Evolutionary conservation across 2,329 filamentous ascomycete species (phyloP).

Genomic region (Penicillium expansum): DNA sequence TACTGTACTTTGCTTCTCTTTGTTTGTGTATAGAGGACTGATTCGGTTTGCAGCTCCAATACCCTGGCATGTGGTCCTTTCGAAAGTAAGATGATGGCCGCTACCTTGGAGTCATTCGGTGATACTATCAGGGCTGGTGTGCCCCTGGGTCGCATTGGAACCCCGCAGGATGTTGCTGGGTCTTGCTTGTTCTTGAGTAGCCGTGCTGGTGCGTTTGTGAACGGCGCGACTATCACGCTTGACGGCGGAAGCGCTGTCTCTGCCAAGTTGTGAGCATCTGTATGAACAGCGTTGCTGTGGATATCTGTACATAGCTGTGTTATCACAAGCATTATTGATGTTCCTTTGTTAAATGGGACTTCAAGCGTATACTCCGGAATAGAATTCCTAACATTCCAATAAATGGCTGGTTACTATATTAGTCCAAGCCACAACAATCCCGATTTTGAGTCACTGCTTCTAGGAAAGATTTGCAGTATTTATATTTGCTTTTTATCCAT

Average conservation of each 20-base stretch:
- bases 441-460: neutral
- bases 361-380: neutral
- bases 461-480: neutral
- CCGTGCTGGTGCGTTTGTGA: constrained; percentile 64
- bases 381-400: constrained; percentile 8
- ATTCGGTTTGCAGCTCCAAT: constrained; percentile 54
- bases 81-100: constrained; percentile 55
- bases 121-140: constrained; percentile 55
- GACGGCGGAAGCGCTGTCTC: constrained; percentile 55
- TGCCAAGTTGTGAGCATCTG: constrained; percentile 39
- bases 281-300: neutral
- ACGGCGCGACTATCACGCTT: constrained; percentile 62
- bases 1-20: neutral
- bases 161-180: constrained; percentile 66
- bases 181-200: constrained; percentile 69
- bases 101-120: constrained; percentile 50
- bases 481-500: neutral
- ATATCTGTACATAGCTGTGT: neutral
- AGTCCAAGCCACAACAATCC: neutral
- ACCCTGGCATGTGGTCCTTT: constrained; percentile 69
- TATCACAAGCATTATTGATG: neutral
- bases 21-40: neutral
- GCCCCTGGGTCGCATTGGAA: constrained; percentile 66
- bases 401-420: neutral
- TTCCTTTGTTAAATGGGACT: neutral